A percentile compares a stretch with the other conserved stretches of the same genome.
These are phyloP conservation scores for Globisporangium recalcitrans DNA, from an alignment of 352 stramenopile genomes.

Conservation along the genomic window DNA sequence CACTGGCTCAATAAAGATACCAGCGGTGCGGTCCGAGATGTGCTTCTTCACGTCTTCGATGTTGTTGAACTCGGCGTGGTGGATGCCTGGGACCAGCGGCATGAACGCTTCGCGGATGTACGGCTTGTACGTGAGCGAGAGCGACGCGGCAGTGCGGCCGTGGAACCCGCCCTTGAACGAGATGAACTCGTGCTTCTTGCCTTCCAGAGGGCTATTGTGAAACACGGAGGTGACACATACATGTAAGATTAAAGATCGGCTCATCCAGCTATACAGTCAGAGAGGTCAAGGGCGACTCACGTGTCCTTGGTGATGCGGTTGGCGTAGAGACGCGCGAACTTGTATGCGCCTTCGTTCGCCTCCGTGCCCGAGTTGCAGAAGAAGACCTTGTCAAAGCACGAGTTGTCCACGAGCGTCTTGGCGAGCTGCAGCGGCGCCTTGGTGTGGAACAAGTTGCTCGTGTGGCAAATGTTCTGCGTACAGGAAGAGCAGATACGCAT, in stretches of 20 bases:
- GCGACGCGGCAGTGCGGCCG: constrained; percentile 63
- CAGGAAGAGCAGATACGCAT: constrained; percentile 42
- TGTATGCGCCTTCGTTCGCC: constrained; percentile 85
- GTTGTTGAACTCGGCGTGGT: constrained; percentile 78
- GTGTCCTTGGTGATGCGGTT: constrained; percentile 61
- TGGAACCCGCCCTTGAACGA: constrained; percentile 88
- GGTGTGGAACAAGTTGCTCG: constrained; percentile 97
- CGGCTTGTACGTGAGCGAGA: constrained; percentile 87
- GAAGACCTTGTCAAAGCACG: constrained; percentile 96
- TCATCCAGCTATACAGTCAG: not conserved
- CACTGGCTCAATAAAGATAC: constrained; percentile 80
- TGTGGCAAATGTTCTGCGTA: constrained; percentile 90
- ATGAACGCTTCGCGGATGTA: constrained; percentile 81
- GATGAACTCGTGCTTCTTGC: constrained; percentile 81
- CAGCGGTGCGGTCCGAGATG: constrained; percentile 71
- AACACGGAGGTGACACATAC: not conserved
- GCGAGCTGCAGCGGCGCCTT: constrained; percentile 90
- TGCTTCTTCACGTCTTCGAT: constrained; percentile 71
- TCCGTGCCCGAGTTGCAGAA: constrained; percentile 97
- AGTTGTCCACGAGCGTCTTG: constrained; percentile 94
- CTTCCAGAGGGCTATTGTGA: constrained; percentile 44
- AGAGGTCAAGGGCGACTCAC: constrained; percentile 26
- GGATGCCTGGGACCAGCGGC: constrained; percentile 69
- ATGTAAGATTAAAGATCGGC: not conserved
- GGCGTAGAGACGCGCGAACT: constrained; percentile 81